These are phyloP conservation scores for Dactylis glomerata DNA, from an alignment of 176 grass and related monocot genomes.

Conservation along the genomic window DNA sequence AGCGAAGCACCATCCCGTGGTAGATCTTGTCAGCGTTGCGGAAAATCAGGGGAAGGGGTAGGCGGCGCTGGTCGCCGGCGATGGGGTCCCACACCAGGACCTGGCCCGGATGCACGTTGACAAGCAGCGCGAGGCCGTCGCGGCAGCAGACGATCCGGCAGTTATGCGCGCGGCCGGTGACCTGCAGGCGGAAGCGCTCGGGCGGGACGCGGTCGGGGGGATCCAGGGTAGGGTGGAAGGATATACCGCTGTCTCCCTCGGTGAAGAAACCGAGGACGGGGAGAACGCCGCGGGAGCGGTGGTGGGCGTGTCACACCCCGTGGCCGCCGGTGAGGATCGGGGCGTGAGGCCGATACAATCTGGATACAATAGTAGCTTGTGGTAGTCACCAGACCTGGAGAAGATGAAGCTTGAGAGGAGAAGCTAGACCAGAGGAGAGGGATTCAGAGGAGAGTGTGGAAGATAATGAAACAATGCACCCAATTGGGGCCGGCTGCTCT, in stretches of 20 bases:
- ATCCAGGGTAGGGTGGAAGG: not conserved
- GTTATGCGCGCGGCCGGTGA: not conserved
- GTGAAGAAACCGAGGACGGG: not conserved
- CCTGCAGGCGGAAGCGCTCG: not conserved
- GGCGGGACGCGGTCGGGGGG: not conserved
- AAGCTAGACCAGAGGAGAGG: too few relatives aligned
- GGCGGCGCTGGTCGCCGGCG: constrained; percentile 1
- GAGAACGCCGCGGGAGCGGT: not conserved
- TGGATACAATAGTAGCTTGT: too few relatives aligned
- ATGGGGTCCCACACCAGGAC: not conserved
- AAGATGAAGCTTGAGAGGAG: too few relatives aligned
- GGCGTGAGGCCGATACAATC: too few relatives aligned
- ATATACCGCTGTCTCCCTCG: not conserved
- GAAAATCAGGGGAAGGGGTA: not conserved
- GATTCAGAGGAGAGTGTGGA: too few relatives aligned
- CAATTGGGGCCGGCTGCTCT: too few relatives aligned
- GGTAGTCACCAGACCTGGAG: too few relatives aligned
- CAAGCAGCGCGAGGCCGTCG: not conserved
- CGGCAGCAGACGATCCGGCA: not conserved
- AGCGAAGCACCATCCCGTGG: not conserved
- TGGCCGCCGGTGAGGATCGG: too few relatives aligned
- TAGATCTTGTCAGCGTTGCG: not conserved
- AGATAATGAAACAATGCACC: too few relatives aligned
- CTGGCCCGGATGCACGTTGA: not conserved
- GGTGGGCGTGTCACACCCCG: too few relatives aligned